These are phyloP conservation scores for Ilyonectria destructans DNA, from an alignment of 2,329 filamentous ascomycete genomes.

Conservation along the genomic window DNA sequence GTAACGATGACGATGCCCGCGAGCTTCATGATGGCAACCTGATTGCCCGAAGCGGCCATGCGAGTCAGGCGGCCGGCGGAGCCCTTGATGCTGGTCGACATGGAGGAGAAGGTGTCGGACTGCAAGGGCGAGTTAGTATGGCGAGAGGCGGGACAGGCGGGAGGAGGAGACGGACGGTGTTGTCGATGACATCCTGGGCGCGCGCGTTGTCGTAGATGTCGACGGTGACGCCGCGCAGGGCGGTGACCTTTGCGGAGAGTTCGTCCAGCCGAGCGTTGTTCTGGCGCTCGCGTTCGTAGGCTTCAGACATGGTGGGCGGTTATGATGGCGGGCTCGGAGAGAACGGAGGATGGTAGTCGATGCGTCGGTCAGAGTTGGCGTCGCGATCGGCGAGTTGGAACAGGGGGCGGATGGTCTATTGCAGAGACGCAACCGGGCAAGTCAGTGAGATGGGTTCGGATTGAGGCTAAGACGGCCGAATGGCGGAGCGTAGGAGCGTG, in stretches of 20 bases:
- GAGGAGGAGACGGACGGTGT: slow-evolving; percentile 73
- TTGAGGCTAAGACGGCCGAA: neutral
- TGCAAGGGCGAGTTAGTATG: slow-evolving; percentile 54
- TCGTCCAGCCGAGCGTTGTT: slow-evolving; percentile 96
- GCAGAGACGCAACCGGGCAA: neutral
- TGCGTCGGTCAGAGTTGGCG: slow-evolving; percentile 10
- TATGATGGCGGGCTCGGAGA: neutral
- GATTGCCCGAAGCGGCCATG: slow-evolving; percentile 94
- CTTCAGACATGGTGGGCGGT: slow-evolving; percentile 74
- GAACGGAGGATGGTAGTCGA: neutral
- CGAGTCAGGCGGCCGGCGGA: slow-evolving; percentile 86
- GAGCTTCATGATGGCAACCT: slow-evolving; percentile 91
- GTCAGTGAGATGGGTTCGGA: neutral
- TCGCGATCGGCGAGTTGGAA: slow-evolving; percentile 5
- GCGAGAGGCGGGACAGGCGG: neutral
- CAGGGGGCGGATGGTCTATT: neutral
- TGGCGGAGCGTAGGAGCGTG: neutral
- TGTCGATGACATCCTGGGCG: slow-evolving; percentile 89
- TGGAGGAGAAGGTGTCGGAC: slow-evolving; percentile 92
- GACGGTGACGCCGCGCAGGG: slow-evolving; percentile 92
- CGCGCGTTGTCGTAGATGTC: slow-evolving; percentile 98
- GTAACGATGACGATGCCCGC: slow-evolving; percentile 84
- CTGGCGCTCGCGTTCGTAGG: slow-evolving; percentile 87
- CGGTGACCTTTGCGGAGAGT: slow-evolving; percentile 91
- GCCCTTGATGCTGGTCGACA: slow-evolving; percentile 86